Conservation (phyloP, 306 rosid species). For the Cercis canadensis region DNA sequence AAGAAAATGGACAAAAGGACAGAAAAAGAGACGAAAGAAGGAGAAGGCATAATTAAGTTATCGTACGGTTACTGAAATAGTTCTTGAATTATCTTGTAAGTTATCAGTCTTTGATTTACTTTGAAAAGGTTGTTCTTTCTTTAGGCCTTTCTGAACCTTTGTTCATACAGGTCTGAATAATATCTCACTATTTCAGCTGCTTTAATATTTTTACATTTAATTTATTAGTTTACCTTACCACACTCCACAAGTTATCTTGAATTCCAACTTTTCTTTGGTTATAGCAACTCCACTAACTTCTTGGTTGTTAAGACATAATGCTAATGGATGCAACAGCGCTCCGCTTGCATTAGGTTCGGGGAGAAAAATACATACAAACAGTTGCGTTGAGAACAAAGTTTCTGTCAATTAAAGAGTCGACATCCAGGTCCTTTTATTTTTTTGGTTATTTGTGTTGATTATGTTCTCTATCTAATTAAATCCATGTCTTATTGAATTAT, state of each 20-base stretch:
- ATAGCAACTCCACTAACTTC: neutral
- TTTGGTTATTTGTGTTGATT: neutral
- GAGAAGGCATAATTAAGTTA: neutral
- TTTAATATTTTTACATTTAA: neutral
- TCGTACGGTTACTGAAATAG: conserved; percentile 13
- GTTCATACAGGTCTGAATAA: neutral
- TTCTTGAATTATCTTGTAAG: conserved; percentile 46
- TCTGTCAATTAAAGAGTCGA: conserved; percentile 1
- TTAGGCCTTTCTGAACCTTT: neutral
- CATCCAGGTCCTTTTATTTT: conserved; percentile 21
- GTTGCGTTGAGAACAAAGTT: neutral
- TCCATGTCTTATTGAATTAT: neutral
- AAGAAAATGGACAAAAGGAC: conserved; percentile 20
- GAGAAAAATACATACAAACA: neutral
- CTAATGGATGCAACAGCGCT: neutral
- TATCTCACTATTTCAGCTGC: neutral
- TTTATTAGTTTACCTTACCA: conserved; percentile 29
- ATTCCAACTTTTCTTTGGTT: conserved; percentile 34
- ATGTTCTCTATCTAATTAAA: neutral
- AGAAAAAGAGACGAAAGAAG: neutral
- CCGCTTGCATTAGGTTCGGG: neutral
- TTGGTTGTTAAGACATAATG: neutral
- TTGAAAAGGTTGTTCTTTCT: conserved; percentile 26
- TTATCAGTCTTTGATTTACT: conserved; percentile 37
- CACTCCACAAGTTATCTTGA: conserved; percentile 49